Conservation (phyloP, 495 filamentous ascomycete genomes). For the Aspergillus carlsbadensis region DNA sequence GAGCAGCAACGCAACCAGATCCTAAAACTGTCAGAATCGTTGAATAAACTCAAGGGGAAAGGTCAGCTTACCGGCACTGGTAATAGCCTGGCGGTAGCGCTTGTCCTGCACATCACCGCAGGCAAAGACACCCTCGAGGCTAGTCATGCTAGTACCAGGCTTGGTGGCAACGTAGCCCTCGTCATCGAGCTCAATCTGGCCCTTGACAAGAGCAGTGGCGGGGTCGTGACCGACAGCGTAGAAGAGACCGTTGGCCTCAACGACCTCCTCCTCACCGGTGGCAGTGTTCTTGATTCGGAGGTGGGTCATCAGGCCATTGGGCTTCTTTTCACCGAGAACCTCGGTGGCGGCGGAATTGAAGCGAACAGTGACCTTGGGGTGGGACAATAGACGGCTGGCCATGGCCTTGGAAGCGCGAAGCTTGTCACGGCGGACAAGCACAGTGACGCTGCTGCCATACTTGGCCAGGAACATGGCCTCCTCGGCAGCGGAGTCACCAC, state of each 20-base stretch:
- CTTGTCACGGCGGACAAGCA: constrained; percentile 83
- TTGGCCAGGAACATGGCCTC: constrained; percentile 97
- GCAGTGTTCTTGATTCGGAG: constrained; percentile 76
- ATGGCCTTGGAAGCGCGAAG: constrained; percentile 88
- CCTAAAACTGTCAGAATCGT: constrained; percentile 48
- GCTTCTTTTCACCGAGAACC: constrained; percentile 77
- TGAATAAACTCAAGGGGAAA: neutral
- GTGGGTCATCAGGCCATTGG: constrained; percentile 76
- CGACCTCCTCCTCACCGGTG: constrained; percentile 72
- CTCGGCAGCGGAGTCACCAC: constrained; percentile 95
- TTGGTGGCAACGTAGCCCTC: constrained; percentile 89
- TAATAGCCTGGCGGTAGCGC: constrained; percentile 96
- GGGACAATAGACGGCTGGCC: constrained; percentile 74
- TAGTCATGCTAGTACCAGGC: constrained; percentile 86
- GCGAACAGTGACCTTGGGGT: constrained; percentile 85
- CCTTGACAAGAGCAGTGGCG: constrained; percentile 82
- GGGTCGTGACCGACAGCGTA: constrained; percentile 98
- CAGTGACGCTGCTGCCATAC: constrained; percentile 92
- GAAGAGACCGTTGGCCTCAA: constrained; percentile 91
- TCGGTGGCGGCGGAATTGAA: constrained; percentile 81
- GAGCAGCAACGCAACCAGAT: constrained; percentile 88
- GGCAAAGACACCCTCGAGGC: constrained; percentile 88
- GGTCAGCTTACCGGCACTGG: constrained; percentile 78
- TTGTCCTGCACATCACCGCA: constrained; percentile 99
- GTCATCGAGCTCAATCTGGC: constrained; percentile 78